Conservation (phyloP, 169 alveolate species). For the Eimeria zaria region DNA sequence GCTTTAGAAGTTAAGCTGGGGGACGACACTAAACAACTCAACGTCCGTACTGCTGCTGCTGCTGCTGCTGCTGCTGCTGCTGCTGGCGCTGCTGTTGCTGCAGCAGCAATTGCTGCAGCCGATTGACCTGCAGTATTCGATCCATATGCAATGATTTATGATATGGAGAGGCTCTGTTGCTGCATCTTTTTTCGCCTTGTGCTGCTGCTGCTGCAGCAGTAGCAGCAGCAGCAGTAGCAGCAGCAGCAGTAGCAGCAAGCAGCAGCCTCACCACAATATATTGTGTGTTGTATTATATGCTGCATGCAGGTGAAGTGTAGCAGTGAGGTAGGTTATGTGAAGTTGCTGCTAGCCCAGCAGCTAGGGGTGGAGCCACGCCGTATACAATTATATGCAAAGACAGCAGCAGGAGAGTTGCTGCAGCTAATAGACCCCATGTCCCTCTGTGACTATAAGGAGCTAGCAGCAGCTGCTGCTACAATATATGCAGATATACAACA, state of each 20-base stretch:
- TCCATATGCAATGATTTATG: no score
- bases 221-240: background rate
- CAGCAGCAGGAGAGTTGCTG: conserved; percentile 12
- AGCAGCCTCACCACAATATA: background rate
- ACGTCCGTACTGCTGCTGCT: background rate
- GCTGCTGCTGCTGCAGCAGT: conserved; percentile 13
- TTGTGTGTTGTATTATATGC: background rate
- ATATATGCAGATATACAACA: conserved; percentile 79
- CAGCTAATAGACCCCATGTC: conserved; percentile 88
- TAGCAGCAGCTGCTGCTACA: conserved; percentile 85
- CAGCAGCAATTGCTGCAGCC: background rate
- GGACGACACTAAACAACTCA: conserved; percentile 17
- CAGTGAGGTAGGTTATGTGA: conserved; percentile 89
- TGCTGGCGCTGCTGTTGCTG: background rate
- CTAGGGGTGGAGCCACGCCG: conserved; percentile 82
- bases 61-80: conserved; percentile 14
- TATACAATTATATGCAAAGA: conserved; percentile 77
- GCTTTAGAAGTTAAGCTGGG: background rate
- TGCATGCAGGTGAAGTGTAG: conserved; percentile 84
- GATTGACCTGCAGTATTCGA: no score
- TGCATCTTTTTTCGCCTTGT: background rate
- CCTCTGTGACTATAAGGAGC: conserved; percentile 87
- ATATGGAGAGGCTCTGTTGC: background rate
- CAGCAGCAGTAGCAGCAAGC: conserved; percentile 17
- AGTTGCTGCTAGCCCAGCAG: conserved; percentile 85